Conservation (phyloP, 129 eudicot species). For the Escallonia rubra region DNA sequence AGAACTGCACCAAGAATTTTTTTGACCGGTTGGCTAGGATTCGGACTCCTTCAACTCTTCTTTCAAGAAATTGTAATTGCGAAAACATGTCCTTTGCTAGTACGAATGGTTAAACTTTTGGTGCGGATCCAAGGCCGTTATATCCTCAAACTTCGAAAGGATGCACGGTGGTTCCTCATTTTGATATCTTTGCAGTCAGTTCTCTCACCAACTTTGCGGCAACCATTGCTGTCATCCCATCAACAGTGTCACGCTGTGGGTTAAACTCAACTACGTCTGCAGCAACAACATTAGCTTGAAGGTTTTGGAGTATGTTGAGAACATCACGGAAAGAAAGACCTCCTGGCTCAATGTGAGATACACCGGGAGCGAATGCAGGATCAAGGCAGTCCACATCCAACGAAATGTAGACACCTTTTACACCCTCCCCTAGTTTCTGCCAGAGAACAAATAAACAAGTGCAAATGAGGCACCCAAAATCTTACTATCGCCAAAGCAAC, state of each 20-base stretch:
- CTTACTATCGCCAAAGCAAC: too few species aligned
- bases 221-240: constrained; percentile 98
- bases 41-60: too few species aligned
- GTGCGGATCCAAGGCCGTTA: too few species aligned
- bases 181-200: constrained; percentile 86
- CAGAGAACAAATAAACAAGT: constrained; percentile 5
- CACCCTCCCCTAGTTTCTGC: constrained; percentile 97
- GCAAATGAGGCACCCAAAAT: not conserved
- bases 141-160: too few species aligned
- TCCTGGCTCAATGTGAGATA: constrained; percentile 94
- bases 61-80: too few species aligned
- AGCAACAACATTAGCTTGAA: constrained; percentile 83
- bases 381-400: constrained; percentile 88
- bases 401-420: constrained; percentile 86
- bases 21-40: too few species aligned
- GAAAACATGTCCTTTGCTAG: too few species aligned
- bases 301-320: constrained; percentile 88
- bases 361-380: constrained; percentile 99
- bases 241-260: constrained; percentile 97
- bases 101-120: too few species aligned
- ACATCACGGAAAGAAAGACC: constrained; percentile 93
- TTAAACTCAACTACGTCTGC: constrained; percentile 96
- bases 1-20: too few species aligned
- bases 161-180: constrained; percentile 22
- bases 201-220: constrained; percentile 95